Base-by-base conservation (phyloP, 1,139 yeast species). In the Debaryomyces sp. region DNA sequence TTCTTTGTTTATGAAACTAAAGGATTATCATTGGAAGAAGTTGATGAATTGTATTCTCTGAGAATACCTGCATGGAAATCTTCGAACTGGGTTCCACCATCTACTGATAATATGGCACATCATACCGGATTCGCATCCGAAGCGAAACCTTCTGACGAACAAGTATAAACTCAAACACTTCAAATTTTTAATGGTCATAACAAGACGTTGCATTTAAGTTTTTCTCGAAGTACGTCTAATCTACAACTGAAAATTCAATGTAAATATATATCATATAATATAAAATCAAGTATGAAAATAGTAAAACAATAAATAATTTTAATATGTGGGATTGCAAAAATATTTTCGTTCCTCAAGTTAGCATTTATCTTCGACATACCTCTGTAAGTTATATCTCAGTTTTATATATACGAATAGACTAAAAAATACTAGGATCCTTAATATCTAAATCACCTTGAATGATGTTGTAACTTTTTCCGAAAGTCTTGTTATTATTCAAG, bases 1-100 rank as follows among this genome's bases (percentile, higher is more conserved):
- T 76, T 82, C 64, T 73, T 76, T 55, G 82, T 85, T 45, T 80
- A 78, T 59, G 89, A 85, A 67, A 84, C 90, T 29, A 84, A 81
- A 66, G 87, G 88, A 17, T 75, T 83, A 56, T 71, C 81, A 52
- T 75, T 85, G 66, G 90, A 85, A 64, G 87, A 84, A 61, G 82
- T 85, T 55, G 89, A 85, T 66, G 82, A 80, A 57, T 70, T 87
- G 73, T 85, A 84, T 61, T 66, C 75, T 10, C 67, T 70, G 39
- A 67, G 67, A 45, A 67, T 73, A 38, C 54, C 64, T 44, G 76
- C 84, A 49, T 78, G 82, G 82, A 69, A 71, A 52, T 76, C 82
- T 3, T 53, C 60, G 33, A 51, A 54, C 12, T 78, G 81, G 73
- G 71, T 66, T 38, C 82, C 83, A 45, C 72, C 76, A 47, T 55